A percentile compares a stretch with the other conserved stretches of the same genome.
Conservation (phyloP, 1,284 basidiomycete genomes). For the Boletellus deceptivus region DNA sequence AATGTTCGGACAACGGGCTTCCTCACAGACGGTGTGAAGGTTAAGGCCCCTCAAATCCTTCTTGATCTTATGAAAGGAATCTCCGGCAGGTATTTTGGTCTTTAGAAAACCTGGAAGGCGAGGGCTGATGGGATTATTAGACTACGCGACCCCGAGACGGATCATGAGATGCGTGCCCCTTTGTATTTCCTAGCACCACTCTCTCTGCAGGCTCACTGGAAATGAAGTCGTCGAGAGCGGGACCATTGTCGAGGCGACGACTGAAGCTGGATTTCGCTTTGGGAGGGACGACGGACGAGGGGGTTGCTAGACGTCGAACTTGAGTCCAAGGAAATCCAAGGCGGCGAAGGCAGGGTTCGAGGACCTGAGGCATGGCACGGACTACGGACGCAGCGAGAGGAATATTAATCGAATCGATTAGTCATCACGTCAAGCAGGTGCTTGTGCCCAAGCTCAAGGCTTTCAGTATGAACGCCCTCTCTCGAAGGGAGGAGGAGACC, state of each 20-base stretch:
- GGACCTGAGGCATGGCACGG: conserved; percentile 15
- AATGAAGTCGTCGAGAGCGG: conserved; percentile 85
- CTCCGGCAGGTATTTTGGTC: conserved; percentile 89
- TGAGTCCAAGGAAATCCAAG: conserved; percentile 14
- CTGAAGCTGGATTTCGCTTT: conserved; percentile 48
- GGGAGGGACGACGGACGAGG: conserved; percentile 34
- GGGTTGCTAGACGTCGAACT: conserved; percentile 55
- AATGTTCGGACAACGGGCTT: conserved; percentile 98
- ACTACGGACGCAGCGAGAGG: too few relatives aligned
- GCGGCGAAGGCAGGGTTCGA: conserved; percentile 15
- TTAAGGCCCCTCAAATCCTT: conserved; percentile 90
- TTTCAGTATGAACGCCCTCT: conserved; percentile 76
- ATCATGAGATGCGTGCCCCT: conserved; percentile 46
- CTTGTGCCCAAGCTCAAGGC: too few relatives aligned
- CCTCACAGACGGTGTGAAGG: conserved; percentile 97
- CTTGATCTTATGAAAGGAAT: conserved; percentile 91
- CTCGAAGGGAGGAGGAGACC: conserved; percentile 85
- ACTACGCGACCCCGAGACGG: neutral
- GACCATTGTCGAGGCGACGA: conserved; percentile 66
- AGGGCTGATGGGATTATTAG: conserved; percentile 50
- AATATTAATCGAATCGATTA: conserved; percentile 8
- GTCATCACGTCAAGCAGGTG: conserved; percentile 11
- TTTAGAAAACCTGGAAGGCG: conserved; percentile 92
- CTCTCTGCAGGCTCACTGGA: conserved; percentile 59
- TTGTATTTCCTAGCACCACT: conserved; percentile 77